phyloP scores from a whole-genome alignment of 2,329 filamentous ascomycete genomes.

The Xylaria sp. region DNA sequence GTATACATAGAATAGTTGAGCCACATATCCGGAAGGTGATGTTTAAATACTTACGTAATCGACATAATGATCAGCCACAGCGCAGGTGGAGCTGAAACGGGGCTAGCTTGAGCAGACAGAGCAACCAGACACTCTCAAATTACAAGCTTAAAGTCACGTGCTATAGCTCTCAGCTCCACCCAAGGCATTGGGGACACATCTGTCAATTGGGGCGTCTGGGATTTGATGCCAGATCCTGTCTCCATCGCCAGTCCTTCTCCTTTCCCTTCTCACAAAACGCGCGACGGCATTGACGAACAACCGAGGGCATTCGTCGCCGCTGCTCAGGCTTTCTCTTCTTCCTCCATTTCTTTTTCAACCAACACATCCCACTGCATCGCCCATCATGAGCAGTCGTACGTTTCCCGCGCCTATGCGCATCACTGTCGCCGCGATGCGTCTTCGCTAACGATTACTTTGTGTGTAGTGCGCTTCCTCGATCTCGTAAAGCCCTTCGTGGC shows the following conservation, averaged over 20 bases:
- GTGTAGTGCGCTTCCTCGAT: constrained; percentile 95
- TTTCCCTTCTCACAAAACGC: constrained; percentile 38
- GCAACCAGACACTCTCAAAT: not conserved
- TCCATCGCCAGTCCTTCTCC: constrained; percentile 31
- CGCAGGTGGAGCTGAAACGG: too few species aligned
- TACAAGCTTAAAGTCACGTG: constrained; percentile 26
- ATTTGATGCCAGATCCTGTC: constrained; percentile 43
- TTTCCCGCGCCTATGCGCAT: constrained; percentile 30
- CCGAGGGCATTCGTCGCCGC: constrained; percentile 38
- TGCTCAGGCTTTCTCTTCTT: constrained; percentile 24
- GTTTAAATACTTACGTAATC: too few species aligned
- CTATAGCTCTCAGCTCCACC: constrained; percentile 32
- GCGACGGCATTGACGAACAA: constrained; percentile 41
- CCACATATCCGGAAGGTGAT: too few species aligned
- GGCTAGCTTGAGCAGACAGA: too few species aligned
- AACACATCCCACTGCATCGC: constrained; percentile 33
- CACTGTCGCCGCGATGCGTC: not conserved
- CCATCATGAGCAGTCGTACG: constrained; percentile 49
- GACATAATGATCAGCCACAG: too few species aligned
- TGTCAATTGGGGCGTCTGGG: constrained; percentile 37
- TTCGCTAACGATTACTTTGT: constrained; percentile 33
- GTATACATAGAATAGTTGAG: too few species aligned
- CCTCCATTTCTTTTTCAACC: constrained; percentile 32
- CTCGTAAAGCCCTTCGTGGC: constrained; percentile 99
- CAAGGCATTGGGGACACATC: constrained; percentile 42